A percentile compares a stretch with the other conserved stretches of the same genome.
phyloP scores from a whole-genome alignment of 768 basidiomycete genomes.

The Tulasnella sp. region DNA sequence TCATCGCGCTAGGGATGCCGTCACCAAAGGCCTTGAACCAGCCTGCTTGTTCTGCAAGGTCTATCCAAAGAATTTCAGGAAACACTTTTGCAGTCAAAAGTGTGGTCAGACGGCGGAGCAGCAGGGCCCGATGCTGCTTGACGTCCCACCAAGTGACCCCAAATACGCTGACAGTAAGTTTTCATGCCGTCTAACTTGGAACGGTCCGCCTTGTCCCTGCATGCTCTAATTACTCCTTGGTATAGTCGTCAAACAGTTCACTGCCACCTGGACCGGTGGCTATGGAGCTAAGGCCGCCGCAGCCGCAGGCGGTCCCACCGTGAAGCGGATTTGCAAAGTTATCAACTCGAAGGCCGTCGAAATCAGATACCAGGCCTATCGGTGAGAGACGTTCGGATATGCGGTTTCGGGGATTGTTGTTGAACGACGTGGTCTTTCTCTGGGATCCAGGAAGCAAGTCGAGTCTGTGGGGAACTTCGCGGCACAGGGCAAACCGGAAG shows the following conservation, averaged over 20 bases:
- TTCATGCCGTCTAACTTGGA: not conserved
- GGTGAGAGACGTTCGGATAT: not conserved
- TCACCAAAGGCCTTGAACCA: conserved; percentile 1
- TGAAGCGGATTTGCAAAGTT: conserved; percentile 1
- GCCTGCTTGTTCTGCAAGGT: conserved; percentile 9
- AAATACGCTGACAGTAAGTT: conserved; percentile 10
- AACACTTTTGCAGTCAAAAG: conserved; percentile 7
- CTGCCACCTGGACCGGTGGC: not conserved
- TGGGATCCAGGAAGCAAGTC: not conserved
- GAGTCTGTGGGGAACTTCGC: conserved; percentile 2
- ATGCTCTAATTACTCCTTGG: not conserved
- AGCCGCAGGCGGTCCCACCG: not conserved
- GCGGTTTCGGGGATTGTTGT: too few species aligned
- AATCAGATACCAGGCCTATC: conserved; percentile 1
- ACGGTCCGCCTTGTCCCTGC: not conserved
- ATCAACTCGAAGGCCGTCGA: not conserved
- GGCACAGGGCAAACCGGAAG: conserved; percentile 4
- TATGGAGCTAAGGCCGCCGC: not conserved
- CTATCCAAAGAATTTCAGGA: not conserved
- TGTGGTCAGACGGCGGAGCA: not conserved
- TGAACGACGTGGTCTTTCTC: not conserved
- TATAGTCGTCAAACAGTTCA: conserved; percentile 1
- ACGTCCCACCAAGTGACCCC: conserved; percentile 2
- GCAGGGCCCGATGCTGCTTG: not conserved
- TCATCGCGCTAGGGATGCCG: conserved; percentile 11